phyloP scores from a whole-genome alignment of 345 rosid genomes.

The Limnanthes douglasii region DNA sequence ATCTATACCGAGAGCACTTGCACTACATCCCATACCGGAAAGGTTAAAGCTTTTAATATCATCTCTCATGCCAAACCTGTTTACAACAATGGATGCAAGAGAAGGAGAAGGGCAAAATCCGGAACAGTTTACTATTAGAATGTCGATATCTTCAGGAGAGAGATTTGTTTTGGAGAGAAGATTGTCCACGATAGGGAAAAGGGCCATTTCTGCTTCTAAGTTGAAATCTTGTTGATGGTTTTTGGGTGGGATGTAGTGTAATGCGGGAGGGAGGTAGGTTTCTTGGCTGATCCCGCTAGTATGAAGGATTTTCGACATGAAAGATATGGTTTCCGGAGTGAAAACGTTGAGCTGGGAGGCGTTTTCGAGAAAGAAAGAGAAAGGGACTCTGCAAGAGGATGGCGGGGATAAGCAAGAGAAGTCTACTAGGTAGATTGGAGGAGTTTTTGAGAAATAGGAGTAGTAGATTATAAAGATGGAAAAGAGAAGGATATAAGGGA shows the following conservation, averaged over 20 bases:
- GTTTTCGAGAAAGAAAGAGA: constrained; percentile 25
- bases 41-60: constrained; percentile 32
- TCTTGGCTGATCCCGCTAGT: constrained; percentile 31
- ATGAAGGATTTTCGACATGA: constrained; percentile 38
- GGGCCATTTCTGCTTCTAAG: constrained; percentile 30
- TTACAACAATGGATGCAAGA: constrained; percentile 30
- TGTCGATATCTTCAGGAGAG: constrained; percentile 24
- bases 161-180: constrained; percentile 26
- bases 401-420: constrained; percentile 42
- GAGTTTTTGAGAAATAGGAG: constrained; percentile 6
- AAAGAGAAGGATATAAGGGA: constrained; percentile 8
- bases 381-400: constrained; percentile 18
- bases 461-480: constrained; percentile 2
- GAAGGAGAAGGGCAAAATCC: constrained; percentile 48
- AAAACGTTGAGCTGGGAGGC: constrained; percentile 17
- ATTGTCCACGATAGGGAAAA: constrained; percentile 28
- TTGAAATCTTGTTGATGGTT: constrained; percentile 20
- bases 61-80: constrained; percentile 23
- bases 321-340: constrained; percentile 24
- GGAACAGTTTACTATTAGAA: constrained; percentile 35
- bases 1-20: constrained; percentile 25
- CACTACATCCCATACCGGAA: constrained; percentile 62
- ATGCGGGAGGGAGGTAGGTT: constrained; percentile 41
- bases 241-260: constrained; percentile 36
- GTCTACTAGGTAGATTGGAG: constrained; percentile 28